Conservation (phyloP, 164 flowering plant genomes). For the Litsea cubeba region DNA sequence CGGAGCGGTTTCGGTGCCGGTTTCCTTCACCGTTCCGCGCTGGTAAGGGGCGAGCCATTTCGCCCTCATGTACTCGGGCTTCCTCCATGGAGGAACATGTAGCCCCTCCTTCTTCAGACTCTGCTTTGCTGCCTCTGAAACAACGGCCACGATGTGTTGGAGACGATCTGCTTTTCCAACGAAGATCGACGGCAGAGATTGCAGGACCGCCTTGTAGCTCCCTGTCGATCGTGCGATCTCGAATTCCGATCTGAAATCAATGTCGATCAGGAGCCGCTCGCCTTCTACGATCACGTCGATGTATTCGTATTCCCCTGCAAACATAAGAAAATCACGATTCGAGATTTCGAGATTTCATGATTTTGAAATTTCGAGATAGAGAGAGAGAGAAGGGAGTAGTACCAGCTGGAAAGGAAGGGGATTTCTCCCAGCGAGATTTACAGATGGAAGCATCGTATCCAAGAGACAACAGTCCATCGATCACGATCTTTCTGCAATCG, state of each 20-base stretch:
- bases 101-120: slow-evolving; percentile 89
- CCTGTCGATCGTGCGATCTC: slow-evolving; percentile 85
- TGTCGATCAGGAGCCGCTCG: slow-evolving; percentile 63
- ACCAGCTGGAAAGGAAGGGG: slow-evolving; percentile 76
- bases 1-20: background rate
- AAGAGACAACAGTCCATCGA: slow-evolving; percentile 38
- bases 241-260: slow-evolving; percentile 88
- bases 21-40: background rate
- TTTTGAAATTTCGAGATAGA: background rate
- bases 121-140: slow-evolving; percentile 73
- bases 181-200: slow-evolving; percentile 60
- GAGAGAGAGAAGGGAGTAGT: slow-evolving; percentile 8
- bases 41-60: slow-evolving; percentile 70
- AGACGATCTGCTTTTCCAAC: slow-evolving; percentile 82
- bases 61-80: slow-evolving; percentile 62
- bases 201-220: slow-evolving; percentile 59
- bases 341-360: background rate
- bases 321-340: too few species aligned
- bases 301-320: slow-evolving; percentile 86
- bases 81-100: slow-evolving; percentile 87
- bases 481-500: slow-evolving; percentile 43
- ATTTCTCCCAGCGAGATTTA: slow-evolving; percentile 78
- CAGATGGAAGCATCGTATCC: slow-evolving; percentile 79
- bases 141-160: slow-evolving; percentile 51
- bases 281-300: slow-evolving; percentile 63